Percentiles rank a stretch among this genome's conserved stretches.
Evolutionary conservation across 192 early-diverging fungal genomes (phyloP).

Genomic region (Geranomyces michiganensis): DNA sequence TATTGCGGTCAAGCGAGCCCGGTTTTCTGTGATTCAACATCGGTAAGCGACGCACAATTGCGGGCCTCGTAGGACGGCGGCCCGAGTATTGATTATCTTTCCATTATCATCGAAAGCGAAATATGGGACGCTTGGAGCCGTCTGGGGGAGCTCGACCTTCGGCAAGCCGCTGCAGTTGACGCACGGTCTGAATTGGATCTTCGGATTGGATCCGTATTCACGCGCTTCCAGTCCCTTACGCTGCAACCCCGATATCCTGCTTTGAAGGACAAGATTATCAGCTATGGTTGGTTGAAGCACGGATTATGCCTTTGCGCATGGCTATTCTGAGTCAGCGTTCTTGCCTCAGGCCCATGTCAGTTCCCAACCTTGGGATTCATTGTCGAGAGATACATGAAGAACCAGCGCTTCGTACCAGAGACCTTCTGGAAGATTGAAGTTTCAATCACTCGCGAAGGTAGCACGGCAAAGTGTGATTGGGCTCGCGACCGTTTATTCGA

Average conservation of each 20-base stretch:
- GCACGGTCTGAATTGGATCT: slow-evolving; percentile 88
- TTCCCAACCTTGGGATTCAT: slow-evolving; percentile 97
- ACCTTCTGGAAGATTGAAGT: slow-evolving; percentile 87
- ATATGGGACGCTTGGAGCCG: slow-evolving; percentile 77
- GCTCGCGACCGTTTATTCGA: slow-evolving; percentile 75
- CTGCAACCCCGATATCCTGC: slow-evolving; percentile 61
- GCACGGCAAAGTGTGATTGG: slow-evolving; percentile 74
- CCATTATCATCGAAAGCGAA: slow-evolving; percentile 52
- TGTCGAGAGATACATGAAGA: slow-evolving; percentile 79
- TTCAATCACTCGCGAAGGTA: slow-evolving; percentile 45
- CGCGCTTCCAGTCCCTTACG: slow-evolving; percentile 84
- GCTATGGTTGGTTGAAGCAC: slow-evolving; percentile 70
- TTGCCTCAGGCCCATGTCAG: slow-evolving; percentile 78
- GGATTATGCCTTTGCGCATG: neutral
- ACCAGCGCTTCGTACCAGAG: slow-evolving; percentile 84
- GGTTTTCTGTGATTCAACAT: slow-evolving; percentile 85
- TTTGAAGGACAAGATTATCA: slow-evolving; percentile 67
- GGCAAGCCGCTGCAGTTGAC: slow-evolving; percentile 77
- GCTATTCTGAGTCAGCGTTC: neutral
- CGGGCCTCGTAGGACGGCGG: neutral
- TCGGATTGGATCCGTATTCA: slow-evolving; percentile 88
- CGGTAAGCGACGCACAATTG: slow-evolving; percentile 49
- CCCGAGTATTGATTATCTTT: neutral
- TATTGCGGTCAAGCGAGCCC: slow-evolving; percentile 77
- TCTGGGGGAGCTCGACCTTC: slow-evolving; percentile 73